Base-by-base conservation (phyloP, 2,329 filamentous ascomycete genomes). In the Clathrospora elynae region DNA sequence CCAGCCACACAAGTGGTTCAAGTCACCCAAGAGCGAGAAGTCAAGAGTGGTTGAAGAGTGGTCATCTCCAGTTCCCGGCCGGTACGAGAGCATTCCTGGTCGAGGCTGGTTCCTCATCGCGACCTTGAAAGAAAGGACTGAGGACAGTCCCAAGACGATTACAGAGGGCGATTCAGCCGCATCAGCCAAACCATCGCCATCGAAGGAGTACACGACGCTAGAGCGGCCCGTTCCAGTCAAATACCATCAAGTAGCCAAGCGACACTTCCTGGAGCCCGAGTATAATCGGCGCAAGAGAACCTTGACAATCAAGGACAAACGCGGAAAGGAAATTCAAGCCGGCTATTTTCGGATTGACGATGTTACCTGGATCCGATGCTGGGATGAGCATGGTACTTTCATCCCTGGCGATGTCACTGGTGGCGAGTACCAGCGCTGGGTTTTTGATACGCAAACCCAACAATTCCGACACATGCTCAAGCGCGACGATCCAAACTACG, bases 281-380 rank as follows among this genome's bases (percentile, higher is more conserved):
- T 73, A 77, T 58, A 68, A 77, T 31, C 60, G 68, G 20, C 72
- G 76, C 49, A 77, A 75, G 55, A 71, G 66, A 42, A 68, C 71
- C 52, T 70, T 71, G 49, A 60, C 57, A 10, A 71, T 76, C 41
- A 64, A 62, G 12, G 61, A 71, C 39, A 61, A 68, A 12, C 67
- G 68, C 25, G 68, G 67, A 37, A 69, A 67, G 40, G 60, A 64
- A 7, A 62, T 72, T 36, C 59, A 67, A 49, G 70, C 71, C 12
- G 65, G 73, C 42, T 78, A 78, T 62, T 78, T 78, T 62, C 71
- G 66, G 9, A 70, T 78, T 18, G 76, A 78, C 42, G 73, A 78
- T 34, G 74, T 72, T 23, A 70, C 73, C 38, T 78, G 75, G 75
- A 75, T 78, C 24, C 69, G 74, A 25, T 75, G 73, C 48, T 78